These are phyloP conservation scores for Neurospora discreta DNA, from an alignment of 495 filamentous ascomycete genomes.

Conservation along the genomic window DNA sequence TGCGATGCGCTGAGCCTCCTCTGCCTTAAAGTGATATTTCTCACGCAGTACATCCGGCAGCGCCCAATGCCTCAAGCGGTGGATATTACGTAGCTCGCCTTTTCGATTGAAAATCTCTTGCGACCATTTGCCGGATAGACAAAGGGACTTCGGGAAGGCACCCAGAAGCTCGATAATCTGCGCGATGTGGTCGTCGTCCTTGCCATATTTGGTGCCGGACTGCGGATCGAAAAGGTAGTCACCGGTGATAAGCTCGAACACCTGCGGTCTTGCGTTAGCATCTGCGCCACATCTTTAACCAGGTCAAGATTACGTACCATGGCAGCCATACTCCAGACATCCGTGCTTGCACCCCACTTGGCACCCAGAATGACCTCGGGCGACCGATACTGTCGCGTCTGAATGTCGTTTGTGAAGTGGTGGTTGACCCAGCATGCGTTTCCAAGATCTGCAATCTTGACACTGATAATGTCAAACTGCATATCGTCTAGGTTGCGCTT, in stretches of 20 bases:
- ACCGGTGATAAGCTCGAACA: slow-evolving; percentile 95
- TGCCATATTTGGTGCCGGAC: slow-evolving; percentile 97
- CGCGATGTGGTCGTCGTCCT: slow-evolving; percentile 98
- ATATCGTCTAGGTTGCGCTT: slow-evolving; percentile 42
- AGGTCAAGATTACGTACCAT: slow-evolving; percentile 55
- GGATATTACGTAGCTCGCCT: slow-evolving; percentile 95
- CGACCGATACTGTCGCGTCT: slow-evolving; percentile 93
- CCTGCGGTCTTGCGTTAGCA: slow-evolving; percentile 35
- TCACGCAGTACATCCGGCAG: slow-evolving; percentile 87
- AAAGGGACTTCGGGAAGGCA: slow-evolving; percentile 83
- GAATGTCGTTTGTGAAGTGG: slow-evolving; percentile 99
- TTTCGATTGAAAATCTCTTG: slow-evolving; percentile 99
- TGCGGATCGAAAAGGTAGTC: slow-evolving; percentile 99
- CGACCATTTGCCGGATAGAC: slow-evolving; percentile 86
- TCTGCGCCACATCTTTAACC: not conserved
- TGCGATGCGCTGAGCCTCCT: slow-evolving; percentile 65
- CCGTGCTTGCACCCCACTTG: slow-evolving; percentile 97
- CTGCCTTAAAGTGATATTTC: slow-evolving; percentile 86
- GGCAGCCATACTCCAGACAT: slow-evolving; percentile 98
- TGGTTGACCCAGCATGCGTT: slow-evolving; percentile 99
- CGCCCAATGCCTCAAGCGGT: slow-evolving; percentile 92
- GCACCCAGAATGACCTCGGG: slow-evolving; percentile 94
- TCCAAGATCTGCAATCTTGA: slow-evolving; percentile 97
- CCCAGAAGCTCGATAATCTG: slow-evolving; percentile 98
- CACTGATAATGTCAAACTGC: slow-evolving; percentile 71